These are phyloP conservation scores for Exserohilum rostratum DNA, from an alignment of 2,329 filamentous ascomycete genomes.

Conservation along the genomic window DNA sequence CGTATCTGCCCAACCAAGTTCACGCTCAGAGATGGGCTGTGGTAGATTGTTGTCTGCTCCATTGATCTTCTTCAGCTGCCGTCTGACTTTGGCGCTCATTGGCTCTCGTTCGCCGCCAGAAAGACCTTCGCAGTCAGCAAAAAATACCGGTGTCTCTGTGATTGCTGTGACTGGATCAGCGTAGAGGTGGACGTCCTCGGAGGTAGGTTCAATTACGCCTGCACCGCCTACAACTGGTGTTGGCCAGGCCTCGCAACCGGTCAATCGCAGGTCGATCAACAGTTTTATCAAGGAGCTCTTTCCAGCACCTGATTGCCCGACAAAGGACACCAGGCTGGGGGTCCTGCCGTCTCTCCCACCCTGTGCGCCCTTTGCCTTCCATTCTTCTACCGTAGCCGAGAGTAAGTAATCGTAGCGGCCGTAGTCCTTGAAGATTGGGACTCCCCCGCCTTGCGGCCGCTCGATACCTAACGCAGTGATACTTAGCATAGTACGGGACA, in stretches of 20 bases:
- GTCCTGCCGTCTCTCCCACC: too few relatives aligned
- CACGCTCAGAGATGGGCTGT: too few relatives aligned
- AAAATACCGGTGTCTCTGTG: conserved; percentile 52
- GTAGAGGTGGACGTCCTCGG: conserved; percentile 52
- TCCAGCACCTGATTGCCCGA: conserved; percentile 44
- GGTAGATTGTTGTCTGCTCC: neutral
- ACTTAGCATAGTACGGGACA: too few relatives aligned
- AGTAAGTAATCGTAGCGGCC: too few relatives aligned
- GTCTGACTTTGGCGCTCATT: conserved; percentile 20
- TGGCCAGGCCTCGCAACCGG: conserved; percentile 26
- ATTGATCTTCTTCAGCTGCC: neutral
- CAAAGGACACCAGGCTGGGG: neutral
- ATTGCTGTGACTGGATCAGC: conserved; percentile 53
- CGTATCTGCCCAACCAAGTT: conserved; percentile 16
- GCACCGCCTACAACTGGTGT: conserved; percentile 19
- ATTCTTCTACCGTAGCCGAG: too few relatives aligned
- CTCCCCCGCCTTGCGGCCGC: too few relatives aligned
- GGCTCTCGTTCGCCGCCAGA: conserved; percentile 56
- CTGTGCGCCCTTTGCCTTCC: too few relatives aligned
- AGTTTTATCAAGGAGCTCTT: conserved; percentile 60
- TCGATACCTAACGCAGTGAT: too few relatives aligned
- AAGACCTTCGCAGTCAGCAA: conserved; percentile 61
- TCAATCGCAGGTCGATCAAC: conserved; percentile 44
- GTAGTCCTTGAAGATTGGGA: too few relatives aligned
- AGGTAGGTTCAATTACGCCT: conserved; percentile 19